Percentiles rank a stretch among this genome's conserved stretches.
Evolutionary conservation across 192 early-diverging fungal species (phyloP).

Genomic region (Gaertneriomyces sp.): DNA sequence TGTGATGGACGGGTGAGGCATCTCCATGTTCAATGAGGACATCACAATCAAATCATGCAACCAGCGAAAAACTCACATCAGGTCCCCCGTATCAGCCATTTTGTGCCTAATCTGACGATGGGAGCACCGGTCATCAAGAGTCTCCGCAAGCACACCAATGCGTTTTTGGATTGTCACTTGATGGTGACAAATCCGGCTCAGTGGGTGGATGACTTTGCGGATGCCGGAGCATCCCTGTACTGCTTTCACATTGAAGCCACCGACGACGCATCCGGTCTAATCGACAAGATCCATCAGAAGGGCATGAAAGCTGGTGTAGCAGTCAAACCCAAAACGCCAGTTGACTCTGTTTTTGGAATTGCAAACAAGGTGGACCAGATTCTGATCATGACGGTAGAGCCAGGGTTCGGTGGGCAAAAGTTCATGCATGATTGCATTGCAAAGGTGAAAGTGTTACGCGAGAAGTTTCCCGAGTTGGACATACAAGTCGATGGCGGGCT

Average conservation of each 20-base stretch:
- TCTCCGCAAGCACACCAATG: slow-evolving; percentile 80
- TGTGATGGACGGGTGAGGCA: slow-evolving; percentile 85
- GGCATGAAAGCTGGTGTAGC: slow-evolving; percentile 94
- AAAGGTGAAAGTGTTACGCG: slow-evolving; percentile 77
- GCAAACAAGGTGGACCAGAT: slow-evolving; percentile 75
- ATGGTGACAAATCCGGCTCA: slow-evolving; percentile 68
- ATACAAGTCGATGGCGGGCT: slow-evolving; percentile 97
- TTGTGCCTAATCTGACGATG: slow-evolving; percentile 95
- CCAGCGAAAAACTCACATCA: too few relatives aligned
- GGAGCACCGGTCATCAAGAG: slow-evolving; percentile 89
- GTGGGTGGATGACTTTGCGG: slow-evolving; percentile 94
- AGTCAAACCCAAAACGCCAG: slow-evolving; percentile 84
- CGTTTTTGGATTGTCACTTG: slow-evolving; percentile 85
- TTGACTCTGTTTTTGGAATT: slow-evolving; percentile 35
- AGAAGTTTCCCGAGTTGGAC: slow-evolving; percentile 76
- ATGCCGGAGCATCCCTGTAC: slow-evolving; percentile 80
- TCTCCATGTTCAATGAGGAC: too few relatives aligned
- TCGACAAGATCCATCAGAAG: slow-evolving; percentile 71
- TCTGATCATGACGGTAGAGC: slow-evolving; percentile 95
- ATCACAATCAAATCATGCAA: too few relatives aligned
- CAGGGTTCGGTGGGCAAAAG: slow-evolving; percentile 93
- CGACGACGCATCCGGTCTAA: slow-evolving; percentile 66
- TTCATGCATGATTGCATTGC: slow-evolving; percentile 86
- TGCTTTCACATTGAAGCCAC: slow-evolving; percentile 94
- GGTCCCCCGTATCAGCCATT: slow-evolving; percentile 60